Evolutionary conservation across 177 flowering plant species (phyloP).

Genomic region (Vitis hybrid): DNA sequence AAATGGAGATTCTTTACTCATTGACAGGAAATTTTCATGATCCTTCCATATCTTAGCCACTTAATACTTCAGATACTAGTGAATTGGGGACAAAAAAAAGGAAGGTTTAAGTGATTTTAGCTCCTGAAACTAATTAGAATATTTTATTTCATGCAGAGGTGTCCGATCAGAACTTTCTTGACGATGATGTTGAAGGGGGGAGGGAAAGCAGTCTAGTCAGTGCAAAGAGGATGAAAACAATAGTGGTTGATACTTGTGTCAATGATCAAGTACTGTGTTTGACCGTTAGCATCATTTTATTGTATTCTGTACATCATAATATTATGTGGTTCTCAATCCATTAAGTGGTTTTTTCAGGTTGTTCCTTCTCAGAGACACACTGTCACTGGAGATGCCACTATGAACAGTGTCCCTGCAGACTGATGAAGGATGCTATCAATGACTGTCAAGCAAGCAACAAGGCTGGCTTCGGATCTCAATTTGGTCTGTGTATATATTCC

Average conservation of each 20-base stretch:
- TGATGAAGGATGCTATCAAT: neutral
- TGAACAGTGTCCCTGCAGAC: neutral
- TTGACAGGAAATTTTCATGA: no score
- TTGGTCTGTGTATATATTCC: no score
- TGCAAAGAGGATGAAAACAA: conserved; percentile 37
- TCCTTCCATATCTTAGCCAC: no score
- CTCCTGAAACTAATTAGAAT: no score
- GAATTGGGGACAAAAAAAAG: no score
- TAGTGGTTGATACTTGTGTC: conserved; percentile 15
- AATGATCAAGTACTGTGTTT: conserved; percentile 46
- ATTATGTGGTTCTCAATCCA: neutral
- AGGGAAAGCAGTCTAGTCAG: conserved; percentile 21
- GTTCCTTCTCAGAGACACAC: conserved; percentile 32
- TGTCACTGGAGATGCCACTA: neutral
- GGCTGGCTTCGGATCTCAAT: neutral
- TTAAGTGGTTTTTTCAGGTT: conserved; percentile 26
- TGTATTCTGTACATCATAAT: neutral
- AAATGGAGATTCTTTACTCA: no score
- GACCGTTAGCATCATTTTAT: neutral
- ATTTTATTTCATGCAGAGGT: conserved; percentile 43
- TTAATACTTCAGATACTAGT: no score
- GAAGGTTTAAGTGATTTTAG: no score
- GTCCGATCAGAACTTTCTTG: conserved; percentile 72
- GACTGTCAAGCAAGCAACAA: neutral
- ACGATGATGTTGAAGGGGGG: conserved; percentile 43